These are phyloP conservation scores for Quercus gilva DNA, from an alignment of 306 rosid genomes.

Conservation along the genomic window DNA sequence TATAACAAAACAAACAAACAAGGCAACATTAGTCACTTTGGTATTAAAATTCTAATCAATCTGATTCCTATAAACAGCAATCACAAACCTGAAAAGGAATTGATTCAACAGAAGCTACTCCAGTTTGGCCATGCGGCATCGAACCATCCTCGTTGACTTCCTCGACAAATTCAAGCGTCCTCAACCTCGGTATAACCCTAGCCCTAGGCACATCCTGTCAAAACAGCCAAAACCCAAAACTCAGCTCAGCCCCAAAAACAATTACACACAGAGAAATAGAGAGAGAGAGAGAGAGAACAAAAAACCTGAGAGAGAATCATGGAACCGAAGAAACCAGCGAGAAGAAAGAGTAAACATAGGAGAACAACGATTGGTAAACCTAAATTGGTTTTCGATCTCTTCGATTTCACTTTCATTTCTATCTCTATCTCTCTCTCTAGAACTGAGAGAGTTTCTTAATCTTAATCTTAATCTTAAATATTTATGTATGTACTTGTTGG, in stretches of 20 bases:
- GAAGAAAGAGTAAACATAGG: constrained; percentile 18
- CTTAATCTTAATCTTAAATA: too few relatives aligned
- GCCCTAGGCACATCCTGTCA: background rate
- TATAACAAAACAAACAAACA: background rate
- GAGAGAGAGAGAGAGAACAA: background rate
- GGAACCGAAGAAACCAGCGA: constrained; percentile 14
- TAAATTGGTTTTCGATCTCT: constrained; percentile 13
- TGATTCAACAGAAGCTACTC: constrained; percentile 19
- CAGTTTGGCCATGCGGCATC: constrained; percentile 24
- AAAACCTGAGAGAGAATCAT: constrained; percentile 16
- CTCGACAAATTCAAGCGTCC: constrained; percentile 19
- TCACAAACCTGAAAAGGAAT: constrained; percentile 37
- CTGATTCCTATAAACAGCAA: background rate
- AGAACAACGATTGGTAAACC: constrained; percentile 13
- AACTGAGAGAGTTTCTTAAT: background rate
- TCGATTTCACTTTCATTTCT: constrained; percentile 24
- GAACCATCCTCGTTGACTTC: background rate
- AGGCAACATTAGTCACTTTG: background rate
- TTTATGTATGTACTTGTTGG: background rate
- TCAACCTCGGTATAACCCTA: background rate
- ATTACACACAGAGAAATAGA: background rate
- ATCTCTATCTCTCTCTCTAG: background rate
- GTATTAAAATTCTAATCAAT: too few relatives aligned
- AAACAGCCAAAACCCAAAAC: background rate
- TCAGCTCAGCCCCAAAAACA: background rate